Conservation (phyloP, 2,329 filamentous ascomycete genomes). For the Talaromyces albobiverticillius region DNA sequence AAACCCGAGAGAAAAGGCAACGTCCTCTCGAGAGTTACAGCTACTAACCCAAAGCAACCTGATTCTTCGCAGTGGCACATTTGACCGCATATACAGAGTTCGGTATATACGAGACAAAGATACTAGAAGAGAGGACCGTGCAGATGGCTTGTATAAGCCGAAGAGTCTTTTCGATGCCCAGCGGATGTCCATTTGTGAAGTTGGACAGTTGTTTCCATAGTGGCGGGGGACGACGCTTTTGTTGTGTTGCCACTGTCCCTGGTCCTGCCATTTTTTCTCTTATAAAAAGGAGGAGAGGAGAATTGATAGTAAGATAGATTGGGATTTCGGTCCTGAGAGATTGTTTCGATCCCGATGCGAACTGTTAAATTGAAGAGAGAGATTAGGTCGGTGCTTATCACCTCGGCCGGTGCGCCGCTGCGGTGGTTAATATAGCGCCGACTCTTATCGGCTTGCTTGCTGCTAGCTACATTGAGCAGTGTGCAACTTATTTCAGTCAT, state of each 20-base stretch:
- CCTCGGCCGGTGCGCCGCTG: no score
- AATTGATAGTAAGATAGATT: no score
- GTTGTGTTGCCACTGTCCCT: neutral
- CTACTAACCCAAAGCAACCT: conserved; percentile 44
- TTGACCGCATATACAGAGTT: conserved; percentile 25
- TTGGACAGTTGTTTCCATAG: conserved; percentile 26
- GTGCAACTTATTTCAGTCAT: no score
- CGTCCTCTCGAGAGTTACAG: no score
- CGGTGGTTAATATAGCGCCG: no score
- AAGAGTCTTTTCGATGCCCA: conserved; percentile 38
- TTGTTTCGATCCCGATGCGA: no score
- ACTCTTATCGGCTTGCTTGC: no score
- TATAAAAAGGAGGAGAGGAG: neutral
- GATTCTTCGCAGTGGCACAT: conserved; percentile 36
- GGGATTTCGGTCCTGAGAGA: no score
- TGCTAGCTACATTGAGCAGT: no score
- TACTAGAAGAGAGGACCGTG: conserved; percentile 26
- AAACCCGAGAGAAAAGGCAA: no score
- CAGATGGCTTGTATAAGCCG: conserved; percentile 37
- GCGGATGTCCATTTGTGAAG: conserved; percentile 27
- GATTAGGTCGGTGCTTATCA: no score
- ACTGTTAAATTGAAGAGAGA: no score
- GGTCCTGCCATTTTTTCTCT: neutral
- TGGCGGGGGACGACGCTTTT: neutral
- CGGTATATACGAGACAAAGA: conserved; percentile 7